These are phyloP conservation scores for Corynespora cassiicola DNA, from an alignment of 2,329 filamentous ascomycete species.

Conservation along the genomic window DNA sequence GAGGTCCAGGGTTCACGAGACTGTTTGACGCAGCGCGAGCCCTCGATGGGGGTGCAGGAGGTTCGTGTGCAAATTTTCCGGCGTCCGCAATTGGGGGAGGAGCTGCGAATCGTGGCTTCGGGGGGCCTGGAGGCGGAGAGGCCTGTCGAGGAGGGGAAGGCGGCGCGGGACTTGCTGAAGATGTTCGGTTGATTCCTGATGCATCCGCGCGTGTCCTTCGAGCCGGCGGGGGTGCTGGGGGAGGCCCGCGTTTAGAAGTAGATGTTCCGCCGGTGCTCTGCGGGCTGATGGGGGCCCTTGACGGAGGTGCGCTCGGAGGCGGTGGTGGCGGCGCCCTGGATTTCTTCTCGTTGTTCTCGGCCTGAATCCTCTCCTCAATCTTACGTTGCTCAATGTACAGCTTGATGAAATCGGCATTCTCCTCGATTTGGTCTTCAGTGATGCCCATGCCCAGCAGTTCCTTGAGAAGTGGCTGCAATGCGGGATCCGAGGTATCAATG, in stretches of 20 bases:
- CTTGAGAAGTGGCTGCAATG: constrained; percentile 66
- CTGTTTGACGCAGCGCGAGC: constrained; percentile 57
- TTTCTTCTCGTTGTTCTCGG: constrained; percentile 57
- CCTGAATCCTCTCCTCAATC: constrained; percentile 54
- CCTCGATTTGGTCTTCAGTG: constrained; percentile 70
- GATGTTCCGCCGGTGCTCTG: constrained; percentile 63
- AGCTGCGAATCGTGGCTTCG: constrained; percentile 76
- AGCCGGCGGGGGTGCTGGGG: constrained; percentile 64
- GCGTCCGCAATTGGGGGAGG: constrained; percentile 90
- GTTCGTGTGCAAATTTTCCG: constrained; percentile 75
- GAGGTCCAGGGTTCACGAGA: constrained; percentile 64
- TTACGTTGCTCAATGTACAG: constrained; percentile 70
- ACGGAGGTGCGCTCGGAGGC: constrained; percentile 55
- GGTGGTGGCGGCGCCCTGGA: constrained; percentile 68
- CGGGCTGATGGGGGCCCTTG: constrained; percentile 60
- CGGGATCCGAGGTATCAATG: constrained; percentile 68
- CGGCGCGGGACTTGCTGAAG: constrained; percentile 62
- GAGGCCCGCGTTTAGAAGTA: constrained; percentile 63
- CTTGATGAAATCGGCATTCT: constrained; percentile 73
- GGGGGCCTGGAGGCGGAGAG: constrained; percentile 66
- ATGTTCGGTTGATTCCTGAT: constrained; percentile 43
- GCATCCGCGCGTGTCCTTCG: constrained; percentile 52
- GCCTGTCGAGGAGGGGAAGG: constrained; percentile 71
- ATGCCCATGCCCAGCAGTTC: constrained; percentile 71
- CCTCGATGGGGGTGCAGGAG: constrained; percentile 54